These are phyloP conservation scores for Skeletonema costatum DNA, from an alignment of 108 stramenopile species.

Conservation along the genomic window DNA sequence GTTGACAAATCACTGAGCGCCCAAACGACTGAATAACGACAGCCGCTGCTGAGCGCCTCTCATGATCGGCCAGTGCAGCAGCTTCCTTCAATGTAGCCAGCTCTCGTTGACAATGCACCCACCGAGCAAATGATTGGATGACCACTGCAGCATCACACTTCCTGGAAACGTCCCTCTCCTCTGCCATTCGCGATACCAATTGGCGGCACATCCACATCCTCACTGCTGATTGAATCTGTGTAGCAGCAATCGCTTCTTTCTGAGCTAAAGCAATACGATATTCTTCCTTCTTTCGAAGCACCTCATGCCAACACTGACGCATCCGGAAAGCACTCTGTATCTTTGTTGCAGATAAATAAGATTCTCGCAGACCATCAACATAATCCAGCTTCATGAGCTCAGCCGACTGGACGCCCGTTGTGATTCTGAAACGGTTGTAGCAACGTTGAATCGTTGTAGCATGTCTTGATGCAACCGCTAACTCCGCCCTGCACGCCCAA, in stretches of 20 bases:
- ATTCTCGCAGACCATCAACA: background rate
- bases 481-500: background rate
- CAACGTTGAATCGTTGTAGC: background rate
- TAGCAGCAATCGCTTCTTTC: slow-evolving; percentile 1
- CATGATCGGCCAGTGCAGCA: background rate
- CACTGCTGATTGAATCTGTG: slow-evolving; percentile 2
- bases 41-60: too few relatives aligned
- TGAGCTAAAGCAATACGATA: background rate
- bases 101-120: background rate
- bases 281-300: background rate
- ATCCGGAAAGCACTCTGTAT: background rate
- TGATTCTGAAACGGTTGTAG: background rate
- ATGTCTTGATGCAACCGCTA: background rate
- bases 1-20: too few relatives aligned
- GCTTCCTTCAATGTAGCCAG: background rate
- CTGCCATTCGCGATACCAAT: too few relatives aligned
- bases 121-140: too few relatives aligned
- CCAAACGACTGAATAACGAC: background rate
- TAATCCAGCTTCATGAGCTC: background rate
- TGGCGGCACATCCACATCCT: background rate
- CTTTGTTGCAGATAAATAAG: background rate
- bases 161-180: too few relatives aligned
- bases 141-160: too few relatives aligned
- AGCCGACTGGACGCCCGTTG: too few relatives aligned
- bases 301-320: background rate